Percentiles rank a stretch among this genome's conserved stretches.
Evolutionary conservation across 2,329 filamentous ascomycete genomes (phyloP).

Genomic region (Fusarium buxicola): DNA sequence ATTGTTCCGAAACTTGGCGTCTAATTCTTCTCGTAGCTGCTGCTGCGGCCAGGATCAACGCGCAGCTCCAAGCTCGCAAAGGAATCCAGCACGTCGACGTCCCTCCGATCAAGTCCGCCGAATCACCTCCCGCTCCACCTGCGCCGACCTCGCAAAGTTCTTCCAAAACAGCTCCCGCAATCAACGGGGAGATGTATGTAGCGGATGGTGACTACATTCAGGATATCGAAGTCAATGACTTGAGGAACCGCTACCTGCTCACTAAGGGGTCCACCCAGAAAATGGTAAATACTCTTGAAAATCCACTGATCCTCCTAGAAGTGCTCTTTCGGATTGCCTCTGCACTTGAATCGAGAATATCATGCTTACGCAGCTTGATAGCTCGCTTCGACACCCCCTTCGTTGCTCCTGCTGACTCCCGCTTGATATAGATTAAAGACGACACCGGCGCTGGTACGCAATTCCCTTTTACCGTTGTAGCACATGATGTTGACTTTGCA

Average conservation of each 20-base stretch:
- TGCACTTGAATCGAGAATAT: constrained; percentile 66
- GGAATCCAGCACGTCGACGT: constrained; percentile 92
- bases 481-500: constrained; percentile 68
- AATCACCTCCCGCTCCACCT: constrained; percentile 57
- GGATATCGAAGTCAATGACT: constrained; percentile 98
- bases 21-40: constrained; percentile 68
- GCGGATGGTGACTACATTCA: constrained; percentile 98
- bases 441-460: constrained; percentile 99
- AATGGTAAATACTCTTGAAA: constrained; percentile 89
- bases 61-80: constrained; percentile 85
- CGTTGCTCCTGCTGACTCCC: constrained; percentile 95
- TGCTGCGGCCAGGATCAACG: constrained; percentile 88
- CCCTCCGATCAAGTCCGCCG: constrained; percentile 76
- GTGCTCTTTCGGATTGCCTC: constrained; percentile 50
- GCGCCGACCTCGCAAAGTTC: constrained; percentile 49
- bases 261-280: constrained; percentile 98
- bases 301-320: constrained; percentile 54
- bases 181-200: constrained; percentile 92
- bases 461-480: constrained; percentile 55
- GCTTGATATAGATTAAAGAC: constrained; percentile 98
- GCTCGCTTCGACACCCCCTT: constrained; percentile 71
- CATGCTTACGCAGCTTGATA: constrained; percentile 78
- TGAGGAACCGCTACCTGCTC: constrained; percentile 95
- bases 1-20: constrained; percentile 1
- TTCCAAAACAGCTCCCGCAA: constrained; percentile 59